These are phyloP conservation scores for Pyrus pyrifolia DNA, from an alignment of 306 rosid genomes.

Conservation along the genomic window DNA sequence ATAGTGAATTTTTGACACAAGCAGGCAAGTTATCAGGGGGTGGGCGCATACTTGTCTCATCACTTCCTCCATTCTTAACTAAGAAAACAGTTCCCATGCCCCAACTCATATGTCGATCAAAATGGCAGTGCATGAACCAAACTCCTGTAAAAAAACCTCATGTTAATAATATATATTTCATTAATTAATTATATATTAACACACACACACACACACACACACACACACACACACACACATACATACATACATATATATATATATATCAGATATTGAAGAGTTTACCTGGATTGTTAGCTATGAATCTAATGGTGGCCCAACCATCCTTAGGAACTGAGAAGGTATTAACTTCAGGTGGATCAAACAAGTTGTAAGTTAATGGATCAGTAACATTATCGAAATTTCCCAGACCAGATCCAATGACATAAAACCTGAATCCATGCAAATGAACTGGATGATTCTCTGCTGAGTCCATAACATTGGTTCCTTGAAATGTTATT, in stretches of 20 bases:
- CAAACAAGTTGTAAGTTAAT: slow-evolving; percentile 17
- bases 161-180: neutral
- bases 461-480: slow-evolving; percentile 19
- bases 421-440: slow-evolving; percentile 27
- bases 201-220: too few relatives aligned
- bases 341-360: slow-evolving; percentile 22
- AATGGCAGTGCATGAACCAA: slow-evolving; percentile 41
- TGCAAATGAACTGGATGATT: slow-evolving; percentile 28
- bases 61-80: slow-evolving; percentile 26
- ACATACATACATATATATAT: too few relatives aligned
- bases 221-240: too few relatives aligned
- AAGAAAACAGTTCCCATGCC: slow-evolving; percentile 34
- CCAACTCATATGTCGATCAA: slow-evolving; percentile 31
- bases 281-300: slow-evolving; percentile 16
- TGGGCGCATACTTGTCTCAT: slow-evolving; percentile 17
- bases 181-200: too few relatives aligned
- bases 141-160: neutral
- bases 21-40: slow-evolving; percentile 32
- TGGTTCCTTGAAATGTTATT: slow-evolving; percentile 42
- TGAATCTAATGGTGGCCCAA: slow-evolving; percentile 21
- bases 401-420: slow-evolving; percentile 28
- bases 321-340: slow-evolving; percentile 20
- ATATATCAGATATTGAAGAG: too few relatives aligned
- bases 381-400: slow-evolving; percentile 17
- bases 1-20: slow-evolving; percentile 13